A percentile compares a stretch with the other conserved stretches of the same genome.
These are phyloP conservation scores for Nemania sp. DNA, from an alignment of 2,329 filamentous ascomycete species.

Conservation along the genomic window DNA sequence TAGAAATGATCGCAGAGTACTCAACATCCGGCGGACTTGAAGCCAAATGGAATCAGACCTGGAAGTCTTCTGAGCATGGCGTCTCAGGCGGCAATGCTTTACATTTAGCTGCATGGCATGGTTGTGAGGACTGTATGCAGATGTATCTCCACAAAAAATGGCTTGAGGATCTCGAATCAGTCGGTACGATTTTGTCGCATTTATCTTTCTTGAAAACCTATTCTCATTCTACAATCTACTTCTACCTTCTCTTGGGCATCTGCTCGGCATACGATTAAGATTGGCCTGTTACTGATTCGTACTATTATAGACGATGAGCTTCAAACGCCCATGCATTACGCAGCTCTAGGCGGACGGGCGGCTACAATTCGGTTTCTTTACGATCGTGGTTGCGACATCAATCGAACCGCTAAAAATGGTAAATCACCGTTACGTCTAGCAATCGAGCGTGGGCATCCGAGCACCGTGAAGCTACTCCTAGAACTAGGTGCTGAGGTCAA, in stretches of 20 bases:
- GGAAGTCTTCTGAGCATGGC: no score
- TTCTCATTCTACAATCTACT: not conserved
- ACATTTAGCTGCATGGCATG: not conserved
- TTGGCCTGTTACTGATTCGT: not conserved
- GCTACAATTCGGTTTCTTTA: slow-evolving; percentile 6
- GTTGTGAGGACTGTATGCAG: not conserved
- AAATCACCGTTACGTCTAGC: slow-evolving; percentile 9
- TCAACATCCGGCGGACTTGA: slow-evolving; percentile 11
- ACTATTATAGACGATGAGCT: slow-evolving; percentile 8
- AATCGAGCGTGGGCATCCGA: not conserved
- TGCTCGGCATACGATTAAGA: not conserved
- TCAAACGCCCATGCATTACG: slow-evolving; percentile 20
- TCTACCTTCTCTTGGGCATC: no score
- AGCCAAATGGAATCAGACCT: slow-evolving; percentile 13
- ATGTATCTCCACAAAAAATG: slow-evolving; percentile 3
- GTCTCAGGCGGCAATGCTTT: slow-evolving; percentile 13
- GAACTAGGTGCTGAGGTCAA: slow-evolving; percentile 13
- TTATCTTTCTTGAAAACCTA: not conserved
- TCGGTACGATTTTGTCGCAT: slow-evolving; percentile 3
- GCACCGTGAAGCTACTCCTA: not conserved
- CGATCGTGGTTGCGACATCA: slow-evolving; percentile 7
- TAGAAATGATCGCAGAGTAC: not conserved
- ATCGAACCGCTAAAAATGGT: not conserved
- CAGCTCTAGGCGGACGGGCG: not conserved
- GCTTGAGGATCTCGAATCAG: slow-evolving; percentile 7